These are phyloP conservation scores for Nakaseomyces bracarensis DNA, from an alignment of 1,139 yeast genomes.

Conservation along the genomic window DNA sequence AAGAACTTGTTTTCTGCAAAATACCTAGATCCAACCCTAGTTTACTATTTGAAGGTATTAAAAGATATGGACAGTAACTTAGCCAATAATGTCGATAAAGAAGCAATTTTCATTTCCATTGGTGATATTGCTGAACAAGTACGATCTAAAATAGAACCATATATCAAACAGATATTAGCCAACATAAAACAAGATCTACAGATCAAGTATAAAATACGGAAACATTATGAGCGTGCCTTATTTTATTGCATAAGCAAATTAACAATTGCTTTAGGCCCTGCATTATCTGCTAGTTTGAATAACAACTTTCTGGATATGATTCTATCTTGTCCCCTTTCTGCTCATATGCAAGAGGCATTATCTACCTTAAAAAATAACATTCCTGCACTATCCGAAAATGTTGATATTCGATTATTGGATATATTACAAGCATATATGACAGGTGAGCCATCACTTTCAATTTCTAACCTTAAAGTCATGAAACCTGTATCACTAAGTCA, in stretches of 20 bases:
- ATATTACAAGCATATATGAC: slow-evolving; percentile 70
- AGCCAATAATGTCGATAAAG: slow-evolving; percentile 44
- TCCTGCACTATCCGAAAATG: slow-evolving; percentile 69
- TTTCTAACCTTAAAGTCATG: slow-evolving; percentile 75
- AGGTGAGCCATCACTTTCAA: slow-evolving; percentile 74
- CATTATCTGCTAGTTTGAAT: slow-evolving; percentile 80
- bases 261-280: slow-evolving; percentile 91
- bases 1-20: slow-evolving; percentile 69
- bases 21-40: slow-evolving; percentile 72
- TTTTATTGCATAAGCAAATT: slow-evolving; percentile 84
- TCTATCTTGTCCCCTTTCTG: slow-evolving; percentile 74
- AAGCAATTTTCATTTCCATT: slow-evolving; percentile 70
- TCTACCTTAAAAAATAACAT: slow-evolving; percentile 60
- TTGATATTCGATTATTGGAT: slow-evolving; percentile 64
- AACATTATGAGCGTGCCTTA: slow-evolving; percentile 77
- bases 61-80: slow-evolving; percentile 47
- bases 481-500: slow-evolving; percentile 49
- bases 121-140: slow-evolving; percentile 83
- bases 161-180: slow-evolving; percentile 76
- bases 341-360: slow-evolving; percentile 68
- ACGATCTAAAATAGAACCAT: slow-evolving; percentile 79
- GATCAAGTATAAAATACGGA: slow-evolving; percentile 56
- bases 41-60: slow-evolving; percentile 69
- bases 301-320: slow-evolving; percentile 73
- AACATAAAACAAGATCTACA: slow-evolving; percentile 76